A percentile compares a stretch with the other conserved stretches of the same genome.
Conservation (phyloP, 352 stramenopile species). For the Globisporangium okanoganense region DNA sequence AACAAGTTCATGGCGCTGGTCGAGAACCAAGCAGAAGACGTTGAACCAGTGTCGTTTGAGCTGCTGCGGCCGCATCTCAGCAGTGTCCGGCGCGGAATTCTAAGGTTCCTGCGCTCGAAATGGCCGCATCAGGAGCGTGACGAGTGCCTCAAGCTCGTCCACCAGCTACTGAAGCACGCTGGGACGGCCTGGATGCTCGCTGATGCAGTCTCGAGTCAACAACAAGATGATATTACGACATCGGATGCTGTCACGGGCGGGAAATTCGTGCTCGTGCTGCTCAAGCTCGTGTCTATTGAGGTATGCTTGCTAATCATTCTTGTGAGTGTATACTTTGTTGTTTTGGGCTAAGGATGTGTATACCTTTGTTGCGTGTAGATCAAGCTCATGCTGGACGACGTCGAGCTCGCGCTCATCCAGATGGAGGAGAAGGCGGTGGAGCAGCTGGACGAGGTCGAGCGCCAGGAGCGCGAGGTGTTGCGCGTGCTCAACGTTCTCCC, state of each 20-base stretch:
- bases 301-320: slow-evolving; percentile 19
- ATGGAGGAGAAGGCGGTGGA: slow-evolving; percentile 57
- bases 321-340: neutral
- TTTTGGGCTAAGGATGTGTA: neutral
- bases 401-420: slow-evolving; percentile 63
- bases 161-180: slow-evolving; percentile 55
- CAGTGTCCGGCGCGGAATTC: slow-evolving; percentile 50
- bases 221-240: neutral
- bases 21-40: slow-evolving; percentile 19
- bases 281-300: slow-evolving; percentile 81
- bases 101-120: slow-evolving; percentile 64
- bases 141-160: slow-evolving; percentile 52
- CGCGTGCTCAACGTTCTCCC: slow-evolving; percentile 59
- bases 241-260: slow-evolving; percentile 48
- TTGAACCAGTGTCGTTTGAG: slow-evolving; percentile 29
- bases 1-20: slow-evolving; percentile 56
- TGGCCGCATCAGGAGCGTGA: slow-evolving; percentile 73
- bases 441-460: slow-evolving; percentile 35
- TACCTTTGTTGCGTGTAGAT: slow-evolving; percentile 29
- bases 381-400: slow-evolving; percentile 85
- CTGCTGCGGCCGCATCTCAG: slow-evolving; percentile 53
- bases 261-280: slow-evolving; percentile 72
- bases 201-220: slow-evolving; percentile 40
- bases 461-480: slow-evolving; percentile 46
- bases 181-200: slow-evolving; percentile 64